Percentiles rank a stretch among this genome's conserved stretches.
phyloP scores from a whole-genome alignment of 106 monocot species.

The Allium cepa region DNA sequence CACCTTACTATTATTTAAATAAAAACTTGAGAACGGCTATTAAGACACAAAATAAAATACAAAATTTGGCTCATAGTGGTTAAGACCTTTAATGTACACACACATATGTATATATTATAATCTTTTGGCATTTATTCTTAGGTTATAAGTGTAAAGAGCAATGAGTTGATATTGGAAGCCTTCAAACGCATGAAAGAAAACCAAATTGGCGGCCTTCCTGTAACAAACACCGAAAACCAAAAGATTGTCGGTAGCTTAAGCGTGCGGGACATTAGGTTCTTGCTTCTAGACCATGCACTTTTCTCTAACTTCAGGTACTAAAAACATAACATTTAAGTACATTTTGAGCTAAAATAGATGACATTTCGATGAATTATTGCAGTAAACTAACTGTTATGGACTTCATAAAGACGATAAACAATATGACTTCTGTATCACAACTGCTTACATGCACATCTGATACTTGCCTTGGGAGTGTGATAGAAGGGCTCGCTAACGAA shows the following conservation, averaged over 20 bases:
- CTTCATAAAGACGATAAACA: slow-evolving; percentile 44
- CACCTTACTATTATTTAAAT: too few relatives aligned
- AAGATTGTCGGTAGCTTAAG: slow-evolving; percentile 76
- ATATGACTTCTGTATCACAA: slow-evolving; percentile 6
- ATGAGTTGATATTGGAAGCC: slow-evolving; percentile 78
- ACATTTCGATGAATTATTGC: slow-evolving; percentile 1
- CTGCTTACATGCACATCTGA: slow-evolving; percentile 44
- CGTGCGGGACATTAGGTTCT: slow-evolving; percentile 67
- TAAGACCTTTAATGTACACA: too few relatives aligned
- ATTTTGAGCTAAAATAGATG: background rate
- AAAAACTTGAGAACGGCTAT: too few relatives aligned
- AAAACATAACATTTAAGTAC: background rate
- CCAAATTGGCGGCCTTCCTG: slow-evolving; percentile 72
- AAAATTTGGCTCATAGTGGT: too few relatives aligned
- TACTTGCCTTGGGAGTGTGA: slow-evolving; percentile 48
- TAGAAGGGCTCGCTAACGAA: slow-evolving; percentile 59
- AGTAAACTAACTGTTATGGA: slow-evolving; percentile 81
- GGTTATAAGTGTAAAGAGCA: slow-evolving; percentile 56
- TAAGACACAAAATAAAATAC: too few relatives aligned
- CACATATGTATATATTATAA: too few relatives aligned
- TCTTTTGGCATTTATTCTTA: slow-evolving; percentile 14
- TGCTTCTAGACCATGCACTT: slow-evolving; percentile 62
- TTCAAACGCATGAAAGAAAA: slow-evolving; percentile 89
- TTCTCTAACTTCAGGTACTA: slow-evolving; percentile 77
- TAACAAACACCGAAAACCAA: slow-evolving; percentile 39